A percentile compares a stretch with the other conserved stretches of the same genome.
phyloP scores from a whole-genome alignment of 805 yeast species.

The Myxozyma sirexii region DNA sequence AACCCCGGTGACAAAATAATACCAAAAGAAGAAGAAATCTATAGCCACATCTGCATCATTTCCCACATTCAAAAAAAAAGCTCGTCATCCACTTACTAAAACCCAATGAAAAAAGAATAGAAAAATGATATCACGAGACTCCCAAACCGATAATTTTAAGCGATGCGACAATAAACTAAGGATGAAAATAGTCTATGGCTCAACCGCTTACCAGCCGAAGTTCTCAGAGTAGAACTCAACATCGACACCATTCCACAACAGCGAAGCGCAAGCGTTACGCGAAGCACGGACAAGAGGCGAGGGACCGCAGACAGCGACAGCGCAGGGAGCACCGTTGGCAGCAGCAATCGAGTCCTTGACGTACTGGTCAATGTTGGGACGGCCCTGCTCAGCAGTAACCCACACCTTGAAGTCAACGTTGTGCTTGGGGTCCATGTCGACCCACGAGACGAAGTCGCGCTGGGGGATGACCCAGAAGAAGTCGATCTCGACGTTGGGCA shows the following conservation, averaged over 20 bases:
- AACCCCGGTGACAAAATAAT: not conserved
- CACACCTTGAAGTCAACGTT: conserved; percentile 37
- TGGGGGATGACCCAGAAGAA: conserved; percentile 42
- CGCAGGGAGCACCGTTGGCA: conserved; percentile 30
- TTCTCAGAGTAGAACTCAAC: conserved; percentile 39
- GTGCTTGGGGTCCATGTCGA: conserved; percentile 35
- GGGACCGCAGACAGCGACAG: conserved; percentile 42
- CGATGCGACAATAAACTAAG: conserved; percentile 5
- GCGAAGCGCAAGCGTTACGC: conserved; percentile 37
- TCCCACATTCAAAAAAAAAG: not conserved
- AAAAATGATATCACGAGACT: not conserved
- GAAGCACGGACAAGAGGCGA: conserved; percentile 37
- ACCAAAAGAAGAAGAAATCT: not conserved
- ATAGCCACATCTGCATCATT: not conserved
- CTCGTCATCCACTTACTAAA: not conserved
- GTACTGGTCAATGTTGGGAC: conserved; percentile 38
- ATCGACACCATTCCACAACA: conserved; percentile 36
- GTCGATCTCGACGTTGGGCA: conserved; percentile 31
- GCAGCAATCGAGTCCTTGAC: conserved; percentile 32
- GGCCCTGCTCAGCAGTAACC: conserved; percentile 41
- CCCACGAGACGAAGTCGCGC: conserved; percentile 38
- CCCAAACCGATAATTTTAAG: conserved; percentile 1
- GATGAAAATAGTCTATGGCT: not conserved
- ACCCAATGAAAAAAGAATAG: not conserved
- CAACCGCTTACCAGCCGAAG: conserved; percentile 40